Base-by-base conservation (phyloP, 1,284 basidiomycete genomes). In the Kwoniella shivajii region DNA sequence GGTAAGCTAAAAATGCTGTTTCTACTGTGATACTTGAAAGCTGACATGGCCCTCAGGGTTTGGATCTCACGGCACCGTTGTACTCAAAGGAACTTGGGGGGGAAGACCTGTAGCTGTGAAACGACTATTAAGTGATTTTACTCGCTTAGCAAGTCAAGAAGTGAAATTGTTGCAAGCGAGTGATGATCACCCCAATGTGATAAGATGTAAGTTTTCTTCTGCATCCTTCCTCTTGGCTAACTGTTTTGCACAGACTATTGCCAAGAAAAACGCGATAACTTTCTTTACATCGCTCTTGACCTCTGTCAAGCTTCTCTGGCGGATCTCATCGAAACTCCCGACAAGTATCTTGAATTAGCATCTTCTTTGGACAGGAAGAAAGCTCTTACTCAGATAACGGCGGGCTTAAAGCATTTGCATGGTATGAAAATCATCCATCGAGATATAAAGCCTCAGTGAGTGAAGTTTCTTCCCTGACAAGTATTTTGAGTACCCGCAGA, bases 141-240 rank as follows among this genome's bases (percentile, higher is more conserved):
- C 96, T 47, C 93, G 92, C 0, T 85, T 99, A 31, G 94, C 95
- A 1, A 85, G 88, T 9, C 90, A 95, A 55, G 96, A 99, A 81
- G 94, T 98, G 24, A 88, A 86, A 71, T 85, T 99, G 41, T 83
- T 99, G 2, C 92, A 95, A 79, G 94, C 97, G 72, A 91, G 90
- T 38, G 96, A 99, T 79, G 92, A 97, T 74, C 96, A 99, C 70
- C 92, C 93, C 4, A 98, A 99, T 77, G 94, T 99, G 68, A 95
- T 99, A 64, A 87, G 95, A 55, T 95, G 75, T 75, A 48, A 64
- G 60, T 71, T 20, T 10, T 36, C n/a, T 14, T 22, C 16, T 30
- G 20, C 31, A 4, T 24, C 9, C 13, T 34, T 24, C 4, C 4
- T 10, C 24, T 24, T 6, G 41, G 18, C 14, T 33, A 47, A 36